Evolutionary conservation across 352 stramenopile species (phyloP).

Genomic region (Aphanomyces stellatus): DNA sequence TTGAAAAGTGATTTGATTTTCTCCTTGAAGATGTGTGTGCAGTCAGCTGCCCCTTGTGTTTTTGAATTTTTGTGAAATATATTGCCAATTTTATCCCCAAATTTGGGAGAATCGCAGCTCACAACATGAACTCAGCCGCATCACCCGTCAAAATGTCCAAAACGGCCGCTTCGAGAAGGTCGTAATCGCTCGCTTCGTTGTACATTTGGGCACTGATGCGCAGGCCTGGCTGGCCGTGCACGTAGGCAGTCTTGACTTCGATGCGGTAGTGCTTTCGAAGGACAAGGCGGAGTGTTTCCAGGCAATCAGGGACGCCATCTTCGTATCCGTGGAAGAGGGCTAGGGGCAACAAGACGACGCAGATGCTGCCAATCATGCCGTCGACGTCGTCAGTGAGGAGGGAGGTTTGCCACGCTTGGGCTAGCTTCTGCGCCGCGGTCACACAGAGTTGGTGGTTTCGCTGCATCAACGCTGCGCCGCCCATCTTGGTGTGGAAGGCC

Average conservation of each 20-base stretch:
- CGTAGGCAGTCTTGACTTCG: not conserved
- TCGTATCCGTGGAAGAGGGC: not conserved
- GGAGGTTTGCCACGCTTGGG: conserved; percentile 11
- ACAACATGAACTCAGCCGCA: not conserved
- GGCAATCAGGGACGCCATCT: not conserved
- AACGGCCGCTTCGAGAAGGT: not conserved
- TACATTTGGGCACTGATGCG: conserved; percentile 17
- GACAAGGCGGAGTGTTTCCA: not conserved
- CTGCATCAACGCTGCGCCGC: conserved; percentile 18
- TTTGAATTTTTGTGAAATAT: no score
- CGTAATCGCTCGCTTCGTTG: conserved; percentile 15
- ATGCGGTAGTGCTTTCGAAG: conserved; percentile 7
- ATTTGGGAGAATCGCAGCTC: no score
- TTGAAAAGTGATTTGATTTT: not conserved
- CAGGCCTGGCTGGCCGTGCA: not conserved
- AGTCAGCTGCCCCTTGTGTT: no score
- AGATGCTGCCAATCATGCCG: not conserved
- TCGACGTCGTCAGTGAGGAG: conserved; percentile 2
- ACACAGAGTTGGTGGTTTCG: conserved; percentile 28
- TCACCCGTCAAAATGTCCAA: conserved; percentile 5
- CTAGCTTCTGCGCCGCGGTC: conserved; percentile 13
- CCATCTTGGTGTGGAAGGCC: conserved; percentile 12
- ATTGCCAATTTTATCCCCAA: no score
- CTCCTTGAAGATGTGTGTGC: not conserved
- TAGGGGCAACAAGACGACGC: not conserved